Base-by-base conservation (phyloP, 306 rosid species). In the apple (Malus domestica) region DNA sequence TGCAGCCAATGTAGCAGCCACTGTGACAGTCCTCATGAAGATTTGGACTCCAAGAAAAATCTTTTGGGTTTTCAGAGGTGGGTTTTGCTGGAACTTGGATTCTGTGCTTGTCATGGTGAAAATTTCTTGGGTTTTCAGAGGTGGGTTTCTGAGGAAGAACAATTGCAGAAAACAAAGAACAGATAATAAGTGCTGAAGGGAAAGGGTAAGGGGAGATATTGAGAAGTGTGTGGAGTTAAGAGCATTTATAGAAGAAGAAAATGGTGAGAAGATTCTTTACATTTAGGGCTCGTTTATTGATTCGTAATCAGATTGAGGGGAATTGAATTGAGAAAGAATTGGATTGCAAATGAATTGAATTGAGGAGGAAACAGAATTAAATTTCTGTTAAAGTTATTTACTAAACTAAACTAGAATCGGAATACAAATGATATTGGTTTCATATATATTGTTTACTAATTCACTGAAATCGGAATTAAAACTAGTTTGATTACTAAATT, bases 1-100 rank as follows among this genome's bases (percentile, higher is more conserved):
- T 23, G 89, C 78, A 35, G 85, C 81, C 78, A 85, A 40, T 27
- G 91, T 81, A 14, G 78, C 38, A 33, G 65, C 45, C 45, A 76
- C 19, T 29, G 70, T 75, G 51, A 76, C 42, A 70, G 65, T 45
- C 76, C 93, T 81, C 70, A 85, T 61, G 55, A 67, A 52, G 76
- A 85, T 76, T 72, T 89, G 87, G 29, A 83, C 30, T 67, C 59
- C 80, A 74, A 77, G 66, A 12, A 75, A 68, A 58, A 69, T 38
- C 52, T 79, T 76, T 19, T 79, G 73, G 51, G 68, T 19, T 79
- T 76, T 82, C 45, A 10, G 77, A 64, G 75, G 72, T 14, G 76
- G 76, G 65, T 32, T 79, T 67, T 33, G 66, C 60, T 79, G 70
- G 65, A 84, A 16, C 81, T 86, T 84, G 57, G 72, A 71, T 46